These are phyloP conservation scores for Polytrichum commune DNA, from an alignment of 225 moss, liverwort and hornwort species.

Conservation along the genomic window DNA sequence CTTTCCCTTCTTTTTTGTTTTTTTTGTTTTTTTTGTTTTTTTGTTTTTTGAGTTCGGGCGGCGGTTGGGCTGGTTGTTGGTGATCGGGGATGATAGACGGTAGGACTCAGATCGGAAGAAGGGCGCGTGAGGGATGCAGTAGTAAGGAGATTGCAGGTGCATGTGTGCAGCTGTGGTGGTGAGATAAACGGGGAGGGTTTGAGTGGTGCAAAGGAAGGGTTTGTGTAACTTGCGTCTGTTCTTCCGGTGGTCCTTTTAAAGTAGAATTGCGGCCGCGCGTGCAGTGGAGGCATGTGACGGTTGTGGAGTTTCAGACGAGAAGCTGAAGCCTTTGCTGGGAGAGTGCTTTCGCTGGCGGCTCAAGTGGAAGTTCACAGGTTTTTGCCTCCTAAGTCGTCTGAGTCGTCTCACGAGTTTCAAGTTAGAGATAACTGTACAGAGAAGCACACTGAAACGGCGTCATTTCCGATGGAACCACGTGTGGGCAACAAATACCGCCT, in stretches of 20 bases:
- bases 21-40: too few relatives aligned
- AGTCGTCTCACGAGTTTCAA: conserved; percentile 17
- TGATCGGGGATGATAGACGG: too few relatives aligned
- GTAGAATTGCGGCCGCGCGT: not conserved
- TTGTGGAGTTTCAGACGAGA: conserved; percentile 3
- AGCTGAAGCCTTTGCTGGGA: not conserved
- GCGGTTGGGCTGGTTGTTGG: too few relatives aligned
- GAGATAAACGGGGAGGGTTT: too few relatives aligned
- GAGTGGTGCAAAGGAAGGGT: not conserved
- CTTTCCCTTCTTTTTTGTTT: too few relatives aligned
- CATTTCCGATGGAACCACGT: conserved; percentile 77
- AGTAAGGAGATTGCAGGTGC: too few relatives aligned
- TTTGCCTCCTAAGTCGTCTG: conserved; percentile 25
- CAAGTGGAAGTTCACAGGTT: conserved; percentile 14
- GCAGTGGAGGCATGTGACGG: not conserved
- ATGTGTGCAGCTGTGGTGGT: not conserved
- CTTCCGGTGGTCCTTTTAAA: not conserved
- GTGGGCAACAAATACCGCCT: conserved; percentile 95
- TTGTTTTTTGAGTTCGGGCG: too few relatives aligned
- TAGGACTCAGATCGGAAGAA: not conserved
- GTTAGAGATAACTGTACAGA: conserved; percentile 18
- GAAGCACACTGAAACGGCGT: conserved; percentile 22
- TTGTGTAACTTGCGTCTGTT: not conserved
- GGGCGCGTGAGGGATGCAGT: too few relatives aligned
- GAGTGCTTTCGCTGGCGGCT: not conserved